Base-by-base conservation (phyloP, 805 yeast species). In the Tanozyma kutaoensis region DNA sequence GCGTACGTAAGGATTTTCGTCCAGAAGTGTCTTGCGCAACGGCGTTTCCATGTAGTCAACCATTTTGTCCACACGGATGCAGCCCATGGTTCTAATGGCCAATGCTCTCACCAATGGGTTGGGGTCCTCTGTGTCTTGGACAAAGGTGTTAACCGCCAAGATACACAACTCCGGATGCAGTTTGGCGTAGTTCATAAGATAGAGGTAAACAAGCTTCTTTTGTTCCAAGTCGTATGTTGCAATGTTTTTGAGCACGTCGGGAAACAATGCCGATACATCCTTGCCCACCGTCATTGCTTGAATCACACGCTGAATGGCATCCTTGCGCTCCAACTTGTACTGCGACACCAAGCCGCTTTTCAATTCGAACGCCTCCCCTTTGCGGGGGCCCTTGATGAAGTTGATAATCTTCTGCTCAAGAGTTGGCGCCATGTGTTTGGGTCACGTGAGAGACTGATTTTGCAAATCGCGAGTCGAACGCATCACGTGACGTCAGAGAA, bases 271-370 rank as follows among this genome's bases (percentile, higher is more conserved):
- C 12, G 94, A 80, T 14, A 91, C 97, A 50, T 91, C 98, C 47
- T 91, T 91, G 8, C 97, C 97, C 17, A 85, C 71, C 0, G 98
- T 91, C 99, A 91, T 91, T 33, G 95, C 97, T 31, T 91, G 93
- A 46, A 91, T 91, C 13, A 93, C 95, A 33, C 95, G 69, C 55
- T 88, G 94, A 39, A 91, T 91, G 12, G 98, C 93, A 50, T 91
- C 98, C 49, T 91, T 91, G 33, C 95, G 68, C 45, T 93, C 97
- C 38, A 72, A 76, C 15, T 95, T 93, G 53, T 82, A 91, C 55
- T 84, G 96, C 7, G 95, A 84, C 4, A 86, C 96, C 28, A 91
- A 65, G 1, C 96, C 97, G 19, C 72, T 72, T 39, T 86, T 72
- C 42, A 91, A 69, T 54, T 91, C 98, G 42, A 69, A 81, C n/a